Base-by-base conservation (phyloP, 2,329 filamentous ascomycete species). In the Endoconidiophora polonica region DNA sequence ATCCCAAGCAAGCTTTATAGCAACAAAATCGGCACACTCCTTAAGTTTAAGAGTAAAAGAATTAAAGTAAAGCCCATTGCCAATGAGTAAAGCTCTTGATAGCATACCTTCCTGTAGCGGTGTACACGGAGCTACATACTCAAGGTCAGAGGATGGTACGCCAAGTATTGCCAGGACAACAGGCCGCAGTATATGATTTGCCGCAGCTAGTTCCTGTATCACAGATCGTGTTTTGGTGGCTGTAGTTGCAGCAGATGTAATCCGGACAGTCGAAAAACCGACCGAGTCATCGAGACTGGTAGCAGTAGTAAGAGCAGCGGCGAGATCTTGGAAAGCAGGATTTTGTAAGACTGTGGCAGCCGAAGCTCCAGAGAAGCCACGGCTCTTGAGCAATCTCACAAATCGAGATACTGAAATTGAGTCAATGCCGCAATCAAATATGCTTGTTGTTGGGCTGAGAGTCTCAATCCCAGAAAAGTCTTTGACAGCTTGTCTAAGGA, bases 61-160 rank as follows among this genome's bases (percentile, higher is more conserved):
- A 51, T 87, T 87, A 62, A 90, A 93, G 59, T 95, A 95, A 0
- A 82, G 65, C 9, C 44, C 46, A 3, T 39, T 64, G 16, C 67
- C 76, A 7, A 76, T 59, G 0, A 63, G 73, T 37, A 83, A 60
- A 22, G 79, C 80, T 45, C 79, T 74, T 4, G 82, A 81, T 46
- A 94, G 77, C 68, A 95, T 90, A 0, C 87, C 88, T 60, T 90
- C 78, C 59, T 95, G 88, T 1, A 94, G 66, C 0, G 87, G 76
- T 1, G 88, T 93, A 59, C 88, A 94, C 3, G 87, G 88, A 0
- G 77, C 77, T 47, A 94, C 75, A 52, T 76, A 75, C 58, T 91
- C 82, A 7, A 94, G 72, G 1, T 77, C 67, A 4, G 64, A 59
- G 1, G 67, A 61, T 0, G 66, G 57, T 1, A 81, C 55, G 0